phyloP scores from a whole-genome alignment of 768 basidiomycete species.

The Rhodosporidiobolus sp. region DNA sequence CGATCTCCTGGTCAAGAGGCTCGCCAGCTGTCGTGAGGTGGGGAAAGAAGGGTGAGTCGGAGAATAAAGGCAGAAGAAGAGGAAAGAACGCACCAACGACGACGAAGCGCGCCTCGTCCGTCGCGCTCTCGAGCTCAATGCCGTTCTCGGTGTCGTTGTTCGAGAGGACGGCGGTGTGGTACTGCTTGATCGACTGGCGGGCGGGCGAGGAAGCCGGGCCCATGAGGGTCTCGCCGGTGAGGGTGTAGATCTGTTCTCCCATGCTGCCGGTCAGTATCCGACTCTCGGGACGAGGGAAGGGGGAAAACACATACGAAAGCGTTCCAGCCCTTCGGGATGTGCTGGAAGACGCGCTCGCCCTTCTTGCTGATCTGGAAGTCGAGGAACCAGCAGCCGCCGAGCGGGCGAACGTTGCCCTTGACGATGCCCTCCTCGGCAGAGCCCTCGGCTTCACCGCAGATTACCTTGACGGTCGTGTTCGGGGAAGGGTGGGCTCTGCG shows the following conservation, averaged over 20 bases:
- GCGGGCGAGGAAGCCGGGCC: conserved; percentile 55
- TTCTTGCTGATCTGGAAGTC: conserved; percentile 67
- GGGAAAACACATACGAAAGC: conserved; percentile 61
- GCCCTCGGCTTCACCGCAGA: conserved; percentile 84
- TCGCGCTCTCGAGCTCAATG: conserved; percentile 58
- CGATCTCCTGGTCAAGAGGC: conserved; percentile 80
- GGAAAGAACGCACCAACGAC: conserved; percentile 53
- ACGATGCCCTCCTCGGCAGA: conserved; percentile 53
- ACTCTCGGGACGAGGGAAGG: background rate
- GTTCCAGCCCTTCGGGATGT: conserved; percentile 86
- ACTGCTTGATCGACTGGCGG: conserved; percentile 55
- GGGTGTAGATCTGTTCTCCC: conserved; percentile 51
- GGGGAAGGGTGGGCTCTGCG: conserved; percentile 62
- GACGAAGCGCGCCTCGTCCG: conserved; percentile 68
- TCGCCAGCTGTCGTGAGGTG: too few species aligned
- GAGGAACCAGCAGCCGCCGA: conserved; percentile 93
- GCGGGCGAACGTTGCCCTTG: conserved; percentile 76
- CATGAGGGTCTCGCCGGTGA: conserved; percentile 65
- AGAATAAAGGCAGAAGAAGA: too few species aligned
- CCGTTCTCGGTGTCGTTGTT: conserved; percentile 61
- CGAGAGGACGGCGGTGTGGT: conserved; percentile 82
- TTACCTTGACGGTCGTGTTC: conserved; percentile 62
- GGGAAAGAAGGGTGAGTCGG: too few species aligned
- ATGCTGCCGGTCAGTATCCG: background rate
- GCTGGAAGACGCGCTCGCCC: conserved; percentile 68